Evolutionary conservation across 2,329 filamentous ascomycete genomes (phyloP).

Genomic region (Leptographium galeiforme): DNA sequence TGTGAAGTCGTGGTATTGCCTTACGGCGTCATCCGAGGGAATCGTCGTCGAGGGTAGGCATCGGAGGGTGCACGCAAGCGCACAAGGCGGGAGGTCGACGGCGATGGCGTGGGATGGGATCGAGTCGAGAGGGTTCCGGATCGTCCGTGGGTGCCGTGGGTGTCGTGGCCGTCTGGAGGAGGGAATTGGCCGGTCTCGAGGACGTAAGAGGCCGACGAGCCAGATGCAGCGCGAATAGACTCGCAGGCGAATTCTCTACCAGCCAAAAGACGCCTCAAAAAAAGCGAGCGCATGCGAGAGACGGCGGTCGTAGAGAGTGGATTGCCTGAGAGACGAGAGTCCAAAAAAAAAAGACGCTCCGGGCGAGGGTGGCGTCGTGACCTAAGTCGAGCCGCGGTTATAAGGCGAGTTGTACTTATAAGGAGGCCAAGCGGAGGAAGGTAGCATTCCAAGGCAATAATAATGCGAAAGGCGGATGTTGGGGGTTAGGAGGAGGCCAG

Average conservation of each 20-base stretch:
- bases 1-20: slow-evolving; percentile 3
- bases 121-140: not conserved
- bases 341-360: not conserved
- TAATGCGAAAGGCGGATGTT: not conserved
- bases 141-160: not conserved
- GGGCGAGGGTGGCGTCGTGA: not conserved
- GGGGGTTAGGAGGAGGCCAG: not conserved
- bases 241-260: not conserved
- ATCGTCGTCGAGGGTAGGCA: slow-evolving; percentile 6
- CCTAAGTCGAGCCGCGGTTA: not conserved
- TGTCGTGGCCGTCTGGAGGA: not conserved
- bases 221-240: not conserved
- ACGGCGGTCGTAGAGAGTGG: not conserved
- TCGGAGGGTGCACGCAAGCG: slow-evolving; percentile 1
- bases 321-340: not conserved
- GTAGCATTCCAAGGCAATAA: not conserved
- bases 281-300: not conserved
- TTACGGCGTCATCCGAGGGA: slow-evolving; percentile 10
- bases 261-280: not conserved
- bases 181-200: not conserved
- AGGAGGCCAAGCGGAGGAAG: not conserved
- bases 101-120: not conserved
- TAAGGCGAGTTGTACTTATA: not conserved
- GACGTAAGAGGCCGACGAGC: not conserved
- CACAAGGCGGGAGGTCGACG: not conserved